Evolutionary conservation across 1,284 basidiomycete genomes (phyloP).

Genomic region (Trametes hirsuta): DNA sequence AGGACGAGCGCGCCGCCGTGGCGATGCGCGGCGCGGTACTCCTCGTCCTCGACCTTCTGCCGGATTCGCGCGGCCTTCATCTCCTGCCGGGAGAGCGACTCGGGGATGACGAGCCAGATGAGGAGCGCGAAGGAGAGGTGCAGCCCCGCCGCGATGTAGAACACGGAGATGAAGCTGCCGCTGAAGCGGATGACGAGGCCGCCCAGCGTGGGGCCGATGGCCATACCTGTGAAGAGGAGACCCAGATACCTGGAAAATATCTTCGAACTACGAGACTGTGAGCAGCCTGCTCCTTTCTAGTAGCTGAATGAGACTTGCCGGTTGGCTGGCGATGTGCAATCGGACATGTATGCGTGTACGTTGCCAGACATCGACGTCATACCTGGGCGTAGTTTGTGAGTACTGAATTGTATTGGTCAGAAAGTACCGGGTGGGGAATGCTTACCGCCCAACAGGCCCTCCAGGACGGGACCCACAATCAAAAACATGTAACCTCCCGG

Average conservation of each 20-base stretch:
- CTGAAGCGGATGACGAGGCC: constrained; percentile 65
- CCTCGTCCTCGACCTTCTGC: constrained; percentile 36
- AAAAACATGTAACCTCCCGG: constrained; percentile 87
- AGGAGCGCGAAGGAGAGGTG: constrained; percentile 55
- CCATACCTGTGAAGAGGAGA: constrained; percentile 66
- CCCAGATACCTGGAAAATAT: constrained; percentile 67
- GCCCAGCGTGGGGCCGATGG: constrained; percentile 75
- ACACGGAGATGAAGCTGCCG: constrained; percentile 64
- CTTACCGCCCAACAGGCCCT: constrained; percentile 81
- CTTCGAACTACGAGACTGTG: constrained; percentile 45
- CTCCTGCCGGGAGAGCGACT: constrained; percentile 61
- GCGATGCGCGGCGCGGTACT: constrained; percentile 17
- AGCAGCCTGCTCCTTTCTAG: no score
- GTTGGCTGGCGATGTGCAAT: constrained; percentile 53
- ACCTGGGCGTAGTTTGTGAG: constrained; percentile 40
- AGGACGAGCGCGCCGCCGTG: constrained; percentile 25
- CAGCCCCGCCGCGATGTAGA: constrained; percentile 61
- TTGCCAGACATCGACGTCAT: constrained; percentile 51
- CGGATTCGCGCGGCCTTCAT: constrained; percentile 39
- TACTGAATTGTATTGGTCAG: background rate
- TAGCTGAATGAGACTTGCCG: constrained; percentile 38
- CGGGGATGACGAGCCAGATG: constrained; percentile 69
- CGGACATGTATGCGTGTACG: constrained; percentile 65
- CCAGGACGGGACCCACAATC: constrained; percentile 71
- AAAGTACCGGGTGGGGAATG: background rate